Percentiles rank a stretch among this genome's conserved stretches.
Conservation (phyloP, 2,329 filamentous ascomycete species). For the Colletotrichum chrysophilum region DNA sequence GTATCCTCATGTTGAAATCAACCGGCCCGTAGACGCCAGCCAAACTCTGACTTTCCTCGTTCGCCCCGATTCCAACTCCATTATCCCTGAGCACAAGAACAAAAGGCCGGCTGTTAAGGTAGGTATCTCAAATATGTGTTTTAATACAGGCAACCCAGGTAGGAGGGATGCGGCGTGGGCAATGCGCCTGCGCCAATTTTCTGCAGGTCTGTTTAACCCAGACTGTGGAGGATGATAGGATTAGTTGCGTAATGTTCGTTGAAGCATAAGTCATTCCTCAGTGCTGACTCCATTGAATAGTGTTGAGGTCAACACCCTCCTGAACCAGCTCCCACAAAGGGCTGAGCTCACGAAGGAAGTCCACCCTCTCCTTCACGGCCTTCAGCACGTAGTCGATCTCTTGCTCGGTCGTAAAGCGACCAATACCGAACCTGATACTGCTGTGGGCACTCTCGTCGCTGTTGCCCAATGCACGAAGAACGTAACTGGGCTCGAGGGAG, state of each 20-base stretch:
- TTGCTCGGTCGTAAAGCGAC: conserved; percentile 90
- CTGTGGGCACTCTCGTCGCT: conserved; percentile 98
- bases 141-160: conserved; percentile 15
- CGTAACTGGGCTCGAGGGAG: conserved; percentile 95
- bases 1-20: background rate
- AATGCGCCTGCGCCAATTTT: background rate
- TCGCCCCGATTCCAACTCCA: conserved; percentile 11
- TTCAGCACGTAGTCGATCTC: conserved; percentile 99
- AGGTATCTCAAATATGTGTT: conserved; percentile 22
- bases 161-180: background rate
- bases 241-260: background rate
- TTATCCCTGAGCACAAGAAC: conserved; percentile 21
- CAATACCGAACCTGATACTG: conserved; percentile 97
- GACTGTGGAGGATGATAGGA: background rate
- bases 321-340: conserved; percentile 98
- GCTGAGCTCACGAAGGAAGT: conserved; percentile 91
- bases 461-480: conserved; percentile 90
- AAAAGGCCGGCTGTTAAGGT: conserved; percentile 16
- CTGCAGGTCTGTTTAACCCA: background rate
- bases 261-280: conserved; percentile 45
- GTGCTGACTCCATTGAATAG: conserved; percentile 98
- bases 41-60: background rate
- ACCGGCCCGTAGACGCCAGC: background rate
- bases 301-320: conserved; percentile 93
- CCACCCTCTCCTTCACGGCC: conserved; percentile 88